Conservation (phyloP, 2,329 filamentous ascomycete genomes). For the Paraphoma chrysanthemicola region DNA sequence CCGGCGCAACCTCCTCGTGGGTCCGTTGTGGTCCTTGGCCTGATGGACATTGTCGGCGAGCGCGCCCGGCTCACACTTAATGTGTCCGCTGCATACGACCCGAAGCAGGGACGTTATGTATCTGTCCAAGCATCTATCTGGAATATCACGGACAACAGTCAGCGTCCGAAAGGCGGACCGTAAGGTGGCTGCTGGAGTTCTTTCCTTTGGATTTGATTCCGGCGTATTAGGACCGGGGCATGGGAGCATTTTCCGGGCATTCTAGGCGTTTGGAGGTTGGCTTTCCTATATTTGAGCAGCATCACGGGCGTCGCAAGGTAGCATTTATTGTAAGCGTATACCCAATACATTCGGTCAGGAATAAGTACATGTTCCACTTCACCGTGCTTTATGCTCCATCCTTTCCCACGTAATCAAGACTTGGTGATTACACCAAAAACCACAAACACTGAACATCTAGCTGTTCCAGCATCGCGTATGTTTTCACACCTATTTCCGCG, state of each 20-base stretch:
- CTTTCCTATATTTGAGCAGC: background rate
- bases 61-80: slow-evolving; percentile 53
- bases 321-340: background rate
- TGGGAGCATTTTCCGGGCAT: background rate
- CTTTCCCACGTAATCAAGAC: no score
- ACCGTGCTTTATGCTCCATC: no score
- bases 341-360: background rate
- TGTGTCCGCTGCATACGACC: slow-evolving; percentile 55
- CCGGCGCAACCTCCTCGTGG: slow-evolving; percentile 51
- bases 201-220: background rate
- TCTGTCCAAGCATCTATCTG: slow-evolving; percentile 31
- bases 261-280: background rate
- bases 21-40: slow-evolving; percentile 52
- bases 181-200: background rate
- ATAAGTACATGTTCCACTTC: background rate
- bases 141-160: slow-evolving; percentile 39
- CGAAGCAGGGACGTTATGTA: slow-evolving; percentile 49
- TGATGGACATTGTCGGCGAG: slow-evolving; percentile 55
- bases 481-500: no score
- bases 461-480: no score
- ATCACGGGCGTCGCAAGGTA: background rate
- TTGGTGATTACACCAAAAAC: no score
- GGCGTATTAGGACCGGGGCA: background rate
- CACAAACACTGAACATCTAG: no score
- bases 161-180: slow-evolving; percentile 46